Evolutionary conservation across 768 basidiomycete species (phyloP), one percentile per base, ranked within the genome.

Genomic region (Boletus speciosus): DNA sequence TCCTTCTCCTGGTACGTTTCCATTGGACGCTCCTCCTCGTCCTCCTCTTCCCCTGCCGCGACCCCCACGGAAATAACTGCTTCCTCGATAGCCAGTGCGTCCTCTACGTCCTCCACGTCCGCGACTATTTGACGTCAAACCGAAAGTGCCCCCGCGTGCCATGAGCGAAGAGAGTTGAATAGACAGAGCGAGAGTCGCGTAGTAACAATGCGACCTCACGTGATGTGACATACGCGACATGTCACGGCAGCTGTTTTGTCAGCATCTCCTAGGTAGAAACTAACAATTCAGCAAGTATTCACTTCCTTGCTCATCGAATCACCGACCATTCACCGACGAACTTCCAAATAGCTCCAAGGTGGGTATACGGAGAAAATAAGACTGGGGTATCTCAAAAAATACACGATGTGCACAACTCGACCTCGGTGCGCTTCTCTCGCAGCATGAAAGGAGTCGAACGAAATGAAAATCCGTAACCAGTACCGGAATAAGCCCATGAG

Each of bases 91-190:
- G 1, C 66, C 46, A 11, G 54, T 44, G 19, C 82, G 74, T 67
- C 73, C 69, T 21, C 74, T 74, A 16, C 76, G 72, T 48, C 77
- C 73, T 29, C 77, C 74, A 23, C 69, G 70, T 11, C 66, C 64
- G 29, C 63, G 61, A 50, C 80, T 75, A 49, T 71, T 68, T 29
- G 81, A 81, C 10, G 82, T 73, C 27, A 84, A 73, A 12, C 83
- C 84, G 67, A 86, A 85, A 23, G 73, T 74, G 47, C 56, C 59
- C 45, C 84, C 82, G 63, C 80, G 75, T 47, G 78, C 79, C 71
- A 72, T 70, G 54, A 41, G 14, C 27, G 32, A 27, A 21, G 19
- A 38, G 19, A 31, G 46, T 51, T 34, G 21, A 52, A 29, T 15
- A 6, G 1, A 50, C 12, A 46, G 19, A 54, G n/a, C 47, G 34